Percentiles rank a stretch among this genome's conserved stretches.
phyloP scores from a whole-genome alignment of 208 protist species.

The Herpetomonas samuelpessoai region DNA sequence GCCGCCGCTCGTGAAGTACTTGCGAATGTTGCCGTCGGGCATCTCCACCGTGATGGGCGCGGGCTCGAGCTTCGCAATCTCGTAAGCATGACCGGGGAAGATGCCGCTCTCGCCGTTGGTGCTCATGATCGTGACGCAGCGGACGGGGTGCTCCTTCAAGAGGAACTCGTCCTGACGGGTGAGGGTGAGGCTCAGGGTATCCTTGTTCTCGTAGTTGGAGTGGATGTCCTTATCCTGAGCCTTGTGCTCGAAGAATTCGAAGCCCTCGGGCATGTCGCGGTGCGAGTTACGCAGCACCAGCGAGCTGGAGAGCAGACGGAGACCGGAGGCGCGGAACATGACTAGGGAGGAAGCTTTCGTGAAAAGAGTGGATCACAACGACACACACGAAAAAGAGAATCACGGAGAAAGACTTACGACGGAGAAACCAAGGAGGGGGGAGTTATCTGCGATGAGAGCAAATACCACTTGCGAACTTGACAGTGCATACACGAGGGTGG shows the following conservation, averaged over 20 bases:
- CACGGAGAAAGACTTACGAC: neutral
- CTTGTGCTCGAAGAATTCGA: slow-evolving; percentile 85
- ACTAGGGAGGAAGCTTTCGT: neutral
- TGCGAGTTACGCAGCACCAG: slow-evolving; percentile 40
- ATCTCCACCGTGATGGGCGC: slow-evolving; percentile 76
- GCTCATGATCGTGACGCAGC: slow-evolving; percentile 79
- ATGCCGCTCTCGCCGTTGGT: slow-evolving; percentile 84
- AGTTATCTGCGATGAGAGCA: too few species aligned
- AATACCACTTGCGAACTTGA: too few species aligned
- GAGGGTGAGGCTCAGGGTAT: slow-evolving; percentile 79
- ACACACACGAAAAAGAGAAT: too few species aligned
- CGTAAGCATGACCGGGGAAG: slow-evolving; percentile 87
- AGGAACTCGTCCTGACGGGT: slow-evolving; percentile 91
- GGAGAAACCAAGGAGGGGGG: slow-evolving; percentile 8
- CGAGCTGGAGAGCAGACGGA: slow-evolving; percentile 57
- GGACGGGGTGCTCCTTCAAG: slow-evolving; percentile 71
- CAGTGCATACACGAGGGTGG: too few species aligned
- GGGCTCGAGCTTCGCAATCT: slow-evolving; percentile 79
- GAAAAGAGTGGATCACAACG: neutral
- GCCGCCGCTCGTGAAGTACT: slow-evolving; percentile 86
- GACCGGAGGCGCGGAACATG: slow-evolving; percentile 80
- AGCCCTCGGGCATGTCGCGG: slow-evolving; percentile 72
- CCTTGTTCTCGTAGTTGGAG: slow-evolving; percentile 74
- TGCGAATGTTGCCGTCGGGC: slow-evolving; percentile 63
- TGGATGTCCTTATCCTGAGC: slow-evolving; percentile 87